Evolutionary conservation across 192 early-diverging fungal species (phyloP), one percentile per base, ranked within the genome.

Genomic region (Rhizoclosmatium globosum): DNA sequence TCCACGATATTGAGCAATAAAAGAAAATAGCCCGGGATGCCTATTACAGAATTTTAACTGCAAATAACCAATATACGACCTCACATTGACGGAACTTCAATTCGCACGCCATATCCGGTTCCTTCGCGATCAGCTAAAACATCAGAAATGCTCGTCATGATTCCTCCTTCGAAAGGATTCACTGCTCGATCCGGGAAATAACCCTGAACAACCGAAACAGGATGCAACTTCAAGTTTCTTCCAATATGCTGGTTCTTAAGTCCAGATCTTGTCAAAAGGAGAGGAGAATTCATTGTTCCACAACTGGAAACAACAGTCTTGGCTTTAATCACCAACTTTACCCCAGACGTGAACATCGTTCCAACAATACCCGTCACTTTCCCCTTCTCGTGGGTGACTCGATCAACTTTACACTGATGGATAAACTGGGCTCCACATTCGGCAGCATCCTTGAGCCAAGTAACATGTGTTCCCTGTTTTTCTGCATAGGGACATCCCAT

Each of bases 241-340:
- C 94, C 94, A 81, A 95, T 92, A 82, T 92, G 74, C 38, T 57
- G 67, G 79, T 93, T 93, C 60, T 87, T 90, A 53, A 95, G 79
- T 45, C 92, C 92, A 77, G 88, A 90, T 45, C 90, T 83, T 23
- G 83, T 78, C 50, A 95, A 74, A 1, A 95, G 68, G 23, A 89
- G 89, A 3, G 93, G 93, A 0, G 89, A 85, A 74, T 94, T 82
- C 50, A 95, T 82, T 0, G 91, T 88, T 2, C 94, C 94, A 46
- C 84, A 85, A 46, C 88, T 78, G 11, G 89, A 80, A 17, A 94
- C 86, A 2, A 94, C 92, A 53, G 84, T 83, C 44, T 81, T 66
- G 19, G 91, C 85, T 21, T 86, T 45, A n/a, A 94, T 82, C 1
- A 45, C 76, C 17, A 92, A 45, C 42, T 85, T 79, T 3, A n/a